Evolutionary conservation across 371 early-diverging fungal species (phyloP).

Genomic region (Coemansia sp.): DNA sequence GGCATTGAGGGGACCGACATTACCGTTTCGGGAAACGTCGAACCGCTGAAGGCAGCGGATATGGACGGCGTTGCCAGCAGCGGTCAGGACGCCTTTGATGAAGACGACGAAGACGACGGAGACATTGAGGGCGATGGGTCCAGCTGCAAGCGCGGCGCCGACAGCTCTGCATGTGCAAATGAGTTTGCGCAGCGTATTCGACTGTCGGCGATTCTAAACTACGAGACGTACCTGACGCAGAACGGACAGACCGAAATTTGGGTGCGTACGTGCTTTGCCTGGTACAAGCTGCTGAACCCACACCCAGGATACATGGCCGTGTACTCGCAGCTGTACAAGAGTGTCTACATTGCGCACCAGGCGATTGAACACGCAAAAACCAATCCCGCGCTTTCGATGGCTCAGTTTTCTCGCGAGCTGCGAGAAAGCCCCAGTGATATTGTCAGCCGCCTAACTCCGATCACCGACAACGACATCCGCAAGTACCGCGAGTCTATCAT

Average conservation of each 20-base stretch:
- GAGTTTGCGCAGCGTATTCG: slow-evolving; percentile 39
- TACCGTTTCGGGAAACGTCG: slow-evolving; percentile 51
- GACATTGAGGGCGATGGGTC: not conserved
- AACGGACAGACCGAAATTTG: slow-evolving; percentile 53
- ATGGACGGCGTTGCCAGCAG: slow-evolving; percentile 39
- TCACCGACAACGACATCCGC: slow-evolving; percentile 43
- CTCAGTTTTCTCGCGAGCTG: slow-evolving; percentile 36
- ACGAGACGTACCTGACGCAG: slow-evolving; percentile 46
- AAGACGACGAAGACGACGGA: slow-evolving; percentile 21
- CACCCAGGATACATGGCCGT: slow-evolving; percentile 34
- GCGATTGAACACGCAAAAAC: slow-evolving; percentile 31
- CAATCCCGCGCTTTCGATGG: slow-evolving; percentile 26
- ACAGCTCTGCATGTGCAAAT: not conserved
- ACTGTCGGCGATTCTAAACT: slow-evolving; percentile 52
- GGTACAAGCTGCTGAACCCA: slow-evolving; percentile 55
- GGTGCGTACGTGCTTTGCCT: slow-evolving; percentile 54
- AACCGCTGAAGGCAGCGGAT: slow-evolving; percentile 41
- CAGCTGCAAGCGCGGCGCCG: not conserved
- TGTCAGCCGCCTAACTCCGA: slow-evolving; percentile 20
- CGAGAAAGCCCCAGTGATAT: slow-evolving; percentile 18
- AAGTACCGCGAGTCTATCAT: slow-evolving; percentile 37
- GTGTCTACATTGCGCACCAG: slow-evolving; percentile 51
- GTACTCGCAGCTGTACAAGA: slow-evolving; percentile 49
- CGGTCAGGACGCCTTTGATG: slow-evolving; percentile 35
- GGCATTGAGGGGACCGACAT: slow-evolving; percentile 45